Evolutionary conservation across 2,329 filamentous ascomycete genomes (phyloP).

Genomic region (Mycosphaerella sp.): DNA sequence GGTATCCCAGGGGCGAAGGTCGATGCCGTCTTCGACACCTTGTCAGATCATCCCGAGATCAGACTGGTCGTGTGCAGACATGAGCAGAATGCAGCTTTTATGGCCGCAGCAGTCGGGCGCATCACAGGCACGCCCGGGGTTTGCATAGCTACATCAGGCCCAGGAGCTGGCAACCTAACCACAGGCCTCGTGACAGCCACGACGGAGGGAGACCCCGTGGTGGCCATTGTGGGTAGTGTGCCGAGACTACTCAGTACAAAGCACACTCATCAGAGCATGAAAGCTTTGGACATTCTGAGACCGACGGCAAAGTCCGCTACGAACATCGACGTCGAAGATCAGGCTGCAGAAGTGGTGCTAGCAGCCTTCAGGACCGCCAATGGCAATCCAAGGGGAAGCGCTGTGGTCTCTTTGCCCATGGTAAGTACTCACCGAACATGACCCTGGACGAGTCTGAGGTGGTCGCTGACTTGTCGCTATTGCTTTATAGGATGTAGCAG

Average conservation of each 20-base stretch:
- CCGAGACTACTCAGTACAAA: slow-evolving; percentile 41
- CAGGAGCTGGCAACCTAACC: slow-evolving; percentile 44
- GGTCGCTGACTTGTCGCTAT: not conserved
- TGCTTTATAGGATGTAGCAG: slow-evolving; percentile 1
- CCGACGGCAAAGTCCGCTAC: slow-evolving; percentile 43
- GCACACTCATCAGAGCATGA: slow-evolving; percentile 46
- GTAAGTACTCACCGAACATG: slow-evolving; percentile 36
- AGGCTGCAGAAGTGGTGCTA: slow-evolving; percentile 45
- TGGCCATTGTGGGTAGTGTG: slow-evolving; percentile 47
- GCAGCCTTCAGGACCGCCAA: slow-evolving; percentile 42
- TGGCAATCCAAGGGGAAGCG: slow-evolving; percentile 40
- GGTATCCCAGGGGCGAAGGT: slow-evolving; percentile 43
- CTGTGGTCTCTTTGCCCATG: slow-evolving; percentile 43
- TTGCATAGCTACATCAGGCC: slow-evolving; percentile 45
- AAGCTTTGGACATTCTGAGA: slow-evolving; percentile 40
- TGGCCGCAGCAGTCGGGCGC: slow-evolving; percentile 44
- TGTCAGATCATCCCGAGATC: slow-evolving; percentile 45
- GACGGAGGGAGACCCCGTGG: slow-evolving; percentile 40
- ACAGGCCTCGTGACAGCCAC: slow-evolving; percentile 46
- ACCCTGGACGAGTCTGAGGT: not conserved
- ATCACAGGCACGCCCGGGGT: slow-evolving; percentile 45
- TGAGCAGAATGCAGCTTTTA: slow-evolving; percentile 48
- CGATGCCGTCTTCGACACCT: slow-evolving; percentile 45
- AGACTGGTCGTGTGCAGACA: slow-evolving; percentile 45
- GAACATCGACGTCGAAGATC: slow-evolving; percentile 43